phyloP scores from a whole-genome alignment of 2,329 filamentous ascomycete genomes.

The Samsoniella hepiali region DNA sequence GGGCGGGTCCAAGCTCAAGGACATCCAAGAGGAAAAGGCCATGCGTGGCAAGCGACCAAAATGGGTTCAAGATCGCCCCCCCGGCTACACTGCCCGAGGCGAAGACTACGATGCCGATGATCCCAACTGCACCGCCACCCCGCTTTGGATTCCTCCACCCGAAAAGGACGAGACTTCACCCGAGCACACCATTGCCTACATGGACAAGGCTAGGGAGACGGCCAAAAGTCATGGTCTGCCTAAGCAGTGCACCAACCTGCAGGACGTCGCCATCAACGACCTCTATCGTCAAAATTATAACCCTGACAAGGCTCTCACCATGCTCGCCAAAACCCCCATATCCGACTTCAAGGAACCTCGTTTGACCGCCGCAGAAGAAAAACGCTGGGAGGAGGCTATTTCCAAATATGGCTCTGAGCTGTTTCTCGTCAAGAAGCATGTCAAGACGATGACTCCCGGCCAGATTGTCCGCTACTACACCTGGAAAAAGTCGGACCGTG shows the following conservation, averaged over 20 bases:
- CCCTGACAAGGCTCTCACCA: constrained; percentile 64
- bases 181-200: constrained; percentile 70
- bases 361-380: constrained; percentile 71
- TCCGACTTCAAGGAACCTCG: constrained; percentile 81
- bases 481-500: constrained; percentile 92
- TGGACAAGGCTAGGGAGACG: constrained; percentile 64
- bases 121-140: constrained; percentile 67
- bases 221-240: constrained; percentile 68
- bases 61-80: constrained; percentile 89
- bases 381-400: constrained; percentile 90
- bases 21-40: constrained; percentile 78
- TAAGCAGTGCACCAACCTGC: constrained; percentile 76
- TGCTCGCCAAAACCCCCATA: constrained; percentile 65
- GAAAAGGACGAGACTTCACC: constrained; percentile 48
- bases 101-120: constrained; percentile 72
- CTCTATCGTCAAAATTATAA: constrained; percentile 72
- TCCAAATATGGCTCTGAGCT: constrained; percentile 89
- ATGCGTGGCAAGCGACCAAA: constrained; percentile 80
- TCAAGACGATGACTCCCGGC: constrained; percentile 75
- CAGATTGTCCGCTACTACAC: constrained; percentile 89
- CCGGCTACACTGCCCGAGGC: constrained; percentile 80
- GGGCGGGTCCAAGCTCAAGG: constrained; percentile 76
- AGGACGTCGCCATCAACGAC: constrained; percentile 76
- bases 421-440: constrained; percentile 75
- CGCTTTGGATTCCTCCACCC: constrained; percentile 74